These are phyloP conservation scores for Fusarium anguioides DNA, from an alignment of 2,329 filamentous ascomycete genomes.

Conservation along the genomic window DNA sequence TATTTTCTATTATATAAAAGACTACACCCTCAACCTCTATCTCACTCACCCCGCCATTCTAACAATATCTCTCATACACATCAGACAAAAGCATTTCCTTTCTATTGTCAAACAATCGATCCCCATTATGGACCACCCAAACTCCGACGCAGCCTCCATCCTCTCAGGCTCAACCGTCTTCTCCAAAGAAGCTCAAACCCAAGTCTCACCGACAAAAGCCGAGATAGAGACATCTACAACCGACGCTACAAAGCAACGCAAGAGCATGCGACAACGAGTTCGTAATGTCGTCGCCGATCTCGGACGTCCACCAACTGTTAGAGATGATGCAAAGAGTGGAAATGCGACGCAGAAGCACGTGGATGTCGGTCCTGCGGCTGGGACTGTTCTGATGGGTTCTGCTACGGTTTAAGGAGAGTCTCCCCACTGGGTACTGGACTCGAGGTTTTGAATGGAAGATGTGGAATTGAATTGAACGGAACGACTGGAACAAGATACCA, in stretches of 20 bases:
- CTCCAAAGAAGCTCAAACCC: slow-evolving; percentile 42
- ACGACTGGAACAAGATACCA: background rate
- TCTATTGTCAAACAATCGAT: background rate
- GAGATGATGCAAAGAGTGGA: slow-evolving; percentile 49
- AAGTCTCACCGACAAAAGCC: slow-evolving; percentile 18
- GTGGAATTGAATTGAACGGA: too few species aligned
- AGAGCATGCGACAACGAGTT: slow-evolving; percentile 49
- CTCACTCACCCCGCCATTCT: slow-evolving; percentile 8
- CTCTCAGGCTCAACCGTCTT: slow-evolving; percentile 47
- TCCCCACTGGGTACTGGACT: background rate
- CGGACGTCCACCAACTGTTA: slow-evolving; percentile 48
- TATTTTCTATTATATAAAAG: background rate
- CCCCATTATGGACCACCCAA: slow-evolving; percentile 39
- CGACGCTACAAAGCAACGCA: slow-evolving; percentile 28
- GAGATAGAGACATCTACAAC: background rate
- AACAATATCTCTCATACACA: background rate
- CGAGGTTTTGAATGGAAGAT: background rate
- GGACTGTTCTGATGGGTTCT: slow-evolving; percentile 40
- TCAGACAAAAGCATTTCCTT: background rate
- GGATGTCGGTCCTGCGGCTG: slow-evolving; percentile 44
- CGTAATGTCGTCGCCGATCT: slow-evolving; percentile 50
- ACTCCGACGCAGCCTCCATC: slow-evolving; percentile 48
- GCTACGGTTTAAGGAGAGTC: slow-evolving; percentile 26
- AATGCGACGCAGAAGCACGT: slow-evolving; percentile 45
- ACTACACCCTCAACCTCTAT: background rate